Evolutionary conservation across 208 protist genomes (phyloP).

Genomic region (Lotmaria passim): DNA sequence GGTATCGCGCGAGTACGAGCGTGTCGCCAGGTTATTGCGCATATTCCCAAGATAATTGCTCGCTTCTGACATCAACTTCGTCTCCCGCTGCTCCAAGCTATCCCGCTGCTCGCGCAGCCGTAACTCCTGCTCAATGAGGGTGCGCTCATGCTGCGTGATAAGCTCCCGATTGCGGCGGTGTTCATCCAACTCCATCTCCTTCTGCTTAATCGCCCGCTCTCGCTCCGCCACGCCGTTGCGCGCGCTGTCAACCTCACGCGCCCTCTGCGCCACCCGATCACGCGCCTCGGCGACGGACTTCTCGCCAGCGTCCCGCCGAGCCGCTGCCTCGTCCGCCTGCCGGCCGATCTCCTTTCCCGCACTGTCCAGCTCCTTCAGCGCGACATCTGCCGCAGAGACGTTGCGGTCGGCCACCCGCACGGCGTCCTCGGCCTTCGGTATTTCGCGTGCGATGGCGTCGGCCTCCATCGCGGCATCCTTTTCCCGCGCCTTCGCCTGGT

Average conservation of each 20-base stretch:
- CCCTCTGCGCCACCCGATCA: constrained; percentile 52
- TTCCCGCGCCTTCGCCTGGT: constrained; percentile 64
- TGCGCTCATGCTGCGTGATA: constrained; percentile 86
- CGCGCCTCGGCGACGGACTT: constrained; percentile 72
- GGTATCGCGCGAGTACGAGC: constrained; percentile 75
- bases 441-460: constrained; percentile 70
- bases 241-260: constrained; percentile 68
- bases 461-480: constrained; percentile 72
- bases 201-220: constrained; percentile 71
- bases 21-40: constrained; percentile 53
- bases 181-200: constrained; percentile 81
- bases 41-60: constrained; percentile 84
- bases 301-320: constrained; percentile 73
- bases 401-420: constrained; percentile 79
- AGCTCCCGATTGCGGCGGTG: constrained; percentile 82
- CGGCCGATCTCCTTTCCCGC: constrained; percentile 78
- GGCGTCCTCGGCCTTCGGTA: constrained; percentile 79
- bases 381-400: constrained; percentile 66
- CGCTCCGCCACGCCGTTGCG: constrained; percentile 69
- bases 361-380: constrained; percentile 82
- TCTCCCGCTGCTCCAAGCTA: constrained; percentile 88
- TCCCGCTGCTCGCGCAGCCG: constrained; percentile 88
- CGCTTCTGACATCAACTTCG: constrained; percentile 87
- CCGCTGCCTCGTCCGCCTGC: constrained; percentile 82
- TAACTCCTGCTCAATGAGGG: constrained; percentile 91